Conservation (phyloP, 176 grass and related monocot genomes). For the Hyparrhenia diplandra region DNA sequence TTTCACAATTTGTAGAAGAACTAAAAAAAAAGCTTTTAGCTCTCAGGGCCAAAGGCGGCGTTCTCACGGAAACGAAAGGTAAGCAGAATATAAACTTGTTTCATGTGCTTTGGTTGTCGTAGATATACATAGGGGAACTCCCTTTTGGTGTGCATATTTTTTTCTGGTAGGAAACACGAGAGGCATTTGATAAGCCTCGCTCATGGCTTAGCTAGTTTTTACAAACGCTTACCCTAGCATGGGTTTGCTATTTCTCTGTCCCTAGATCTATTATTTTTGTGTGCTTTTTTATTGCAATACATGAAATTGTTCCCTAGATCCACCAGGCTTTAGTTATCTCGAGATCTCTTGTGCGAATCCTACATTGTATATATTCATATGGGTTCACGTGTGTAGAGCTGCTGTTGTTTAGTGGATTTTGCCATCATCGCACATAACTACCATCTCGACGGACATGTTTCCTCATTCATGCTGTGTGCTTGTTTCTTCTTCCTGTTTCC, state of each 20-base stretch:
- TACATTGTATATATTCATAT: too few relatives aligned
- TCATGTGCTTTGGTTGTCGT: not conserved
- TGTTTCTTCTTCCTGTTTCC: slow-evolving; percentile 24
- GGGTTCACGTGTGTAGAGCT: too few relatives aligned
- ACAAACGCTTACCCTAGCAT: slow-evolving; percentile 21
- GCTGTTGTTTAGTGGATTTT: too few relatives aligned
- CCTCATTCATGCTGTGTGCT: not conserved
- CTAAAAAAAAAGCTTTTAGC: not conserved
- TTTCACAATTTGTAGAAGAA: slow-evolving; percentile 8
- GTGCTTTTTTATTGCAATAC: not conserved
- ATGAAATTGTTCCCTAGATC: not conserved
- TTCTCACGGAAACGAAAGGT: not conserved
- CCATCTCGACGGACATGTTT: not conserved
- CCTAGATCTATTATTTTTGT: not conserved
- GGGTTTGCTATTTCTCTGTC: not conserved
- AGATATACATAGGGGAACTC: not conserved
- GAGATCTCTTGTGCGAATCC: too few relatives aligned
- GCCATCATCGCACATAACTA: too few relatives aligned
- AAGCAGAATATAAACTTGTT: not conserved
- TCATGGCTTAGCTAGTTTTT: slow-evolving; percentile 26
- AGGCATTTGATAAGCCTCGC: not conserved
- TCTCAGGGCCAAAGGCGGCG: not conserved
- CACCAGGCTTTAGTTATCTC: too few relatives aligned
- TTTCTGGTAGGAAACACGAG: not conserved
- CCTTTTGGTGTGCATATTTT: not conserved